Conservation (phyloP, 495 filamentous ascomycete genomes). For the Xylaria nigripes region DNA sequence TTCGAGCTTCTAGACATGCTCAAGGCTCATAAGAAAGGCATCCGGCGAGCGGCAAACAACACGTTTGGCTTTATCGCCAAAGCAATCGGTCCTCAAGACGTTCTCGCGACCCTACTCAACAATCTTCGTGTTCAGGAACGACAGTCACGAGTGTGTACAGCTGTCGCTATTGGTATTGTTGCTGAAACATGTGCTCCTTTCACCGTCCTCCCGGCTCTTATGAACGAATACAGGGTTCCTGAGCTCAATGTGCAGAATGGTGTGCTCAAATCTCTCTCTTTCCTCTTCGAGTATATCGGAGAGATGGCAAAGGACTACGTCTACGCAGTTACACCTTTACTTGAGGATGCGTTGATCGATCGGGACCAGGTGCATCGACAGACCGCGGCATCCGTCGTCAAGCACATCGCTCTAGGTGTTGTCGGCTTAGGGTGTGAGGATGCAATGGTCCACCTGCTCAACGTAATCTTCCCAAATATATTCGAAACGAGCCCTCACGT, state of each 20-base stretch:
- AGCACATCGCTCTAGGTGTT: constrained; percentile 92
- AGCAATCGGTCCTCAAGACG: constrained; percentile 96
- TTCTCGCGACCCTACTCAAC: constrained; percentile 90
- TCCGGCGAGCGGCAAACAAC: constrained; percentile 97
- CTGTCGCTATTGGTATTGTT: constrained; percentile 98
- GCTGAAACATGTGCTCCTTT: constrained; percentile 99
- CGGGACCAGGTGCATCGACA: constrained; percentile 98
- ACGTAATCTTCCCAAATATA: constrained; percentile 91
- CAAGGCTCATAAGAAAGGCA: constrained; percentile 99
- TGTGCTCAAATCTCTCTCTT: constrained; percentile 92
- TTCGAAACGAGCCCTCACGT: constrained; percentile 99
- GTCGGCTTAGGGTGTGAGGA: constrained; percentile 98
- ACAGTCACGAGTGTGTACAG: constrained; percentile 95
- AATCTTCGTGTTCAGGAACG: constrained; percentile 96
- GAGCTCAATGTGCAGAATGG: constrained; percentile 99
- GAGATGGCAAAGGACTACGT: constrained; percentile 99
- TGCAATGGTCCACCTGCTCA: constrained; percentile 95
- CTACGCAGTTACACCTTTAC: constrained; percentile 93
- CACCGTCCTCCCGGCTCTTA: constrained; percentile 95
- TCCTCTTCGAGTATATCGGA: constrained; percentile 98
- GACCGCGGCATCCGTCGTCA: constrained; percentile 91
- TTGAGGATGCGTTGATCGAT: constrained; percentile 96
- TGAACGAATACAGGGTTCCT: constrained; percentile 99
- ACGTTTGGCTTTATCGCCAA: constrained; percentile 99
- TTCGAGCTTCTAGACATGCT: constrained; percentile 99